Percentiles rank a stretch among this genome's conserved stretches.
phyloP scores from a whole-genome alignment of 441 rosid genomes.

The Eugenia klotzschiana region DNA sequence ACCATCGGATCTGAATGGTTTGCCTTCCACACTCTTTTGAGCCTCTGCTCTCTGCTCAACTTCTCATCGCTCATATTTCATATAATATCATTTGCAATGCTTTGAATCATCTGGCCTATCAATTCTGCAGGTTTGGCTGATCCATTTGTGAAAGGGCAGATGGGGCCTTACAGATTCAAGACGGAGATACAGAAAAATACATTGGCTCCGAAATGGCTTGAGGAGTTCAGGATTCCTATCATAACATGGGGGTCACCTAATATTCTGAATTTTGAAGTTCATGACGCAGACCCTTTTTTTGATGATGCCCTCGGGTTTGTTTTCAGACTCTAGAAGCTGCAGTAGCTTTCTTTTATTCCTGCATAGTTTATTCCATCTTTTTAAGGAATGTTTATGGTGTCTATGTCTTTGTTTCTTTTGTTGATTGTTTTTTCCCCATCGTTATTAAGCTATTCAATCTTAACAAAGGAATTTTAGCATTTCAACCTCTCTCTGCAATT shows the following conservation, averaged over 20 bases:
- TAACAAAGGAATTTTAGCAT: not conserved
- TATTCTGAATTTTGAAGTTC: slow-evolving; percentile 53
- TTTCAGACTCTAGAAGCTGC: slow-evolving; percentile 4
- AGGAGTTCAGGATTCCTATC: slow-evolving; percentile 73
- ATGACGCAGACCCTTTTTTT: slow-evolving; percentile 68
- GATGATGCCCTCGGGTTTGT: slow-evolving; percentile 82
- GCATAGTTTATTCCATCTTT: not conserved
- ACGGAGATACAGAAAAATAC: slow-evolving; percentile 63
- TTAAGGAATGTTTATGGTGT: not conserved
- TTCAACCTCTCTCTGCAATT: not conserved
- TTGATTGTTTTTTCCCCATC: not conserved
- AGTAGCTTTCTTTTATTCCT: not conserved
- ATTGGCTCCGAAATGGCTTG: slow-evolving; percentile 80
- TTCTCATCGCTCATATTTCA: not conserved
- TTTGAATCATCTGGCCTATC: not conserved
- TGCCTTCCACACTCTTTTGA: not conserved
- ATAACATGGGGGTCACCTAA: slow-evolving; percentile 62
- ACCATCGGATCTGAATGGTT: slow-evolving; percentile 2
- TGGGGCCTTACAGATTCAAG: slow-evolving; percentile 65
- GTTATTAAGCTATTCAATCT: not conserved
- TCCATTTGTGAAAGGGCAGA: slow-evolving; percentile 87
- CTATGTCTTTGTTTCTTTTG: not conserved
- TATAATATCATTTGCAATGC: not conserved
- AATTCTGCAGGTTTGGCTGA: slow-evolving; percentile 64
- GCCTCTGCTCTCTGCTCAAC: not conserved